Base-by-base conservation (phyloP, 1,139 yeast species). In the Oligophagozyma castellii region DNA sequence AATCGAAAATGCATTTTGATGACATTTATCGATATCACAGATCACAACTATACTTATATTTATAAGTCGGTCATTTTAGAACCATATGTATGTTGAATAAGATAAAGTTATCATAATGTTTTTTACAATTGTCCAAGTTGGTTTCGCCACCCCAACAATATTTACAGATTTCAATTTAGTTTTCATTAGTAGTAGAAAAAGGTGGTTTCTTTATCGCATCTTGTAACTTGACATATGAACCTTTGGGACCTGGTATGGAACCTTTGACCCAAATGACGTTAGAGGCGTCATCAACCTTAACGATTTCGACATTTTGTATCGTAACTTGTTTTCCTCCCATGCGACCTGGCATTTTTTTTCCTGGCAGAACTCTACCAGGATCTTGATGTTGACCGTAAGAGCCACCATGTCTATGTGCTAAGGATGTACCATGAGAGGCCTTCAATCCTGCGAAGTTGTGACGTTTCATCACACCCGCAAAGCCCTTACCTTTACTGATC, bases 401-500 rank as follows among this genome's bases (percentile, higher is more conserved):
- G 67, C 99, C 99, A 44, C 93, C 94, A 31, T 86, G 76, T 67
- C 99, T 77, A 55, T 89, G 96, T 21, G 93, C 79, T 34, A 70
- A 64, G 19, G 98, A 83, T 24, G 81, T 89, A 78, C 99, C 99
- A 56, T 89, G 99, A 1, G 95, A 67, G 5, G 96, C 96, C 29
- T 72, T 70, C 55, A 81, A 71, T 64, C 98, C 98, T 30, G 63
- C 63, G 59, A 89, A 89, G n/a, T 83, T 80, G 64, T 79, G 79
- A 59, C 95, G 73, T 56, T 89, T 89, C 95, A 89, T 89, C 13
- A 89, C 98, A 71, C 99, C 99, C 13, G 89, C 84, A 55, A 83
- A 83, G 11, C 99, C 99, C 58, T 92, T 89, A 59, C 98, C 99
- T 55, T 84, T 89, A 28, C 92, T 66, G 13, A 68, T 65, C 10